Percentiles rank a stretch among this genome's conserved stretches.
These are phyloP conservation scores for Thamnidium elegans DNA, from an alignment of 192 early-diverging fungal species.

Conservation along the genomic window DNA sequence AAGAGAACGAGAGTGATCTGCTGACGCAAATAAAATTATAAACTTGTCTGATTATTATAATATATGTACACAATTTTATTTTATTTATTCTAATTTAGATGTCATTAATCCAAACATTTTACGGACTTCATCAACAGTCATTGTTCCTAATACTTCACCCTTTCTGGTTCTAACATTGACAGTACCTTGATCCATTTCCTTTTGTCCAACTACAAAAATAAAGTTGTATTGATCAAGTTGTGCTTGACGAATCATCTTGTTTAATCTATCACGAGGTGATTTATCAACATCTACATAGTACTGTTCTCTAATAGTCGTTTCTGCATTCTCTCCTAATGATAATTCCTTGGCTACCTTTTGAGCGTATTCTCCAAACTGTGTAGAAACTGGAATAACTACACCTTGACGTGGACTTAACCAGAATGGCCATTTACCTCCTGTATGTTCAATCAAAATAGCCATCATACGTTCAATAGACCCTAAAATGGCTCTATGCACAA, in stretches of 20 bases:
- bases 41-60: too few relatives aligned
- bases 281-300: slow-evolving; percentile 82
- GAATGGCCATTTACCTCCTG: slow-evolving; percentile 89
- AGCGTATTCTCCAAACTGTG: slow-evolving; percentile 68
- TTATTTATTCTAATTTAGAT: slow-evolving; percentile 41
- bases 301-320: slow-evolving; percentile 34
- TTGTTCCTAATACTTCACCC: slow-evolving; percentile 60
- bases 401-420: slow-evolving; percentile 92
- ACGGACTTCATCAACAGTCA: slow-evolving; percentile 55
- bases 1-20: too few relatives aligned
- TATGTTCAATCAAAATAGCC: slow-evolving; percentile 94
- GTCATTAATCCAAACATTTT: slow-evolving; percentile 55
- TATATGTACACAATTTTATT: too few relatives aligned
- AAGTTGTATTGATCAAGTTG: slow-evolving; percentile 85
- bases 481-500: slow-evolving; percentile 92
- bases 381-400: slow-evolving; percentile 73
- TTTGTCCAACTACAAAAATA: slow-evolving; percentile 83
- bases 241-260: slow-evolving; percentile 76
- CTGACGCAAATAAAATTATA: too few relatives aligned
- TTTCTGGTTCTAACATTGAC: slow-evolving; percentile 72
- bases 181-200: slow-evolving; percentile 63
- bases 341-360: slow-evolving; percentile 41
- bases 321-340: slow-evolving; percentile 45
- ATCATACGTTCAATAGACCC: slow-evolving; percentile 93
- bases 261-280: slow-evolving; percentile 61